Base-by-base conservation (phyloP, 495 filamentous ascomycete species). In the Margaritispora aquatica region DNA sequence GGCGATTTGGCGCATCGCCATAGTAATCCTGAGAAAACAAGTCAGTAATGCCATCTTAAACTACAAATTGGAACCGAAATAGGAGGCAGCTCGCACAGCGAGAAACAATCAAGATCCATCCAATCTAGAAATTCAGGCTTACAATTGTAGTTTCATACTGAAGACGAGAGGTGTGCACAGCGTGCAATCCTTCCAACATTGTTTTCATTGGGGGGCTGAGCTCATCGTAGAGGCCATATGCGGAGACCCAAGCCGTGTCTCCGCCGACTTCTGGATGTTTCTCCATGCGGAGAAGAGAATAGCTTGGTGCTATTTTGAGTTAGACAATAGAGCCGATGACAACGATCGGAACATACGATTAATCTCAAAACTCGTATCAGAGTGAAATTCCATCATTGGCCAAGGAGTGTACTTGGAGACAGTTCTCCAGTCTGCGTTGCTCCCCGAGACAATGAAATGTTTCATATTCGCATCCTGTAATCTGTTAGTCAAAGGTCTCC, bases 201-300 rank as follows among this genome's bases (percentile, higher is more conserved):
- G 67, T 75, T 53, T 77, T 71, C 66, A 75, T 73, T 21, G 70
- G 73, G 34, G 68, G 69, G 51, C 74, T 77, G 2, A 83, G 63
- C 3, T 75, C 67, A 61, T 83, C 78, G 56, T 80, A 83, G 0
- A 80, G 66, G 0, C 77, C 77, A 60, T 80, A 80, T 29, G 71
- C 69, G 2, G 75, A 79, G 54, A 78, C 70, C 77, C 77, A 81
- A 8, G 77, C 77, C 7, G 78, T 81, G 47, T 81, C 78, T 11
- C 77, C 80, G 21, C 78, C 78, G n/a, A 80, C 76, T 20, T 64
- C 64, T 4, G 80, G 78, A 58, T 80, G 76, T 60, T 80, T 77
- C 67, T 80, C 79, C 78, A 80, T 82, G 48, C 79, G 68, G 22
- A 82, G 68, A 26, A 82, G 61, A 1, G 77, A 79, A 56, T 82